Base-by-base conservation (phyloP, 116 monocot genomes). In the Zostera marina region DNA sequence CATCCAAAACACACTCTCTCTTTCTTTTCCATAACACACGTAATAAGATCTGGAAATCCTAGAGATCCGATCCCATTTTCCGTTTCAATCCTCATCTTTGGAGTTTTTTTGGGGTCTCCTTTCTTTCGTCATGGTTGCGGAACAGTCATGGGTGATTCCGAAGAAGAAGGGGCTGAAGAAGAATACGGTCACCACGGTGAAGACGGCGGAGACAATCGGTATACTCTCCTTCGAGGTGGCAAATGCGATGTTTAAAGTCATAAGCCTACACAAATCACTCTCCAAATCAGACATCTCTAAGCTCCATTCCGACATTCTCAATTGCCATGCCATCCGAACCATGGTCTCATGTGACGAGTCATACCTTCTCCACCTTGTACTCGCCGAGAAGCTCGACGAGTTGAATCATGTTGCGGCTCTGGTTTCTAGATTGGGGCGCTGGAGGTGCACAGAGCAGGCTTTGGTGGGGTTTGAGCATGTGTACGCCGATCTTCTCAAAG, bases 211-310 rank as follows among this genome's bases (percentile, higher is more conserved):
- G 47, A 54, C 21, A 52, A 69, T 87, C 38, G 87, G 87, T 14
- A 92, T 92, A 63, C 72, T 83, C 59, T 83, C 78, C 43, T 83
- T 83, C 63, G 91, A 92, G 70, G 72, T 87, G 9, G 81, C 82
- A 45, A 73, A 61, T 67, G 79, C 85, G 54, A 79, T 85, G 81
- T 80, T 81, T 14, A 85, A 81, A 41, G 73, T 83, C 9, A 51
- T 72, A 19, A 72, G 68, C 61, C 74, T 83, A 53, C 68, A 80
- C 68, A 73, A 66, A 42, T 80, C 83, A 22, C 77, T 87, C 47
- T 74, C 86, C 22, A 74, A 78, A 48, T 16, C 71, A 11, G 72
- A 80, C 49, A 53, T 77, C 48, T 51, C 68, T 21, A 67, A 68
- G 14, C 74, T 80, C 61, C 72, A 72, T 43, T 52, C 38, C 13